Base-by-base conservation (phyloP, 176 grass and related monocot species). In the Melocanna baccifera region DNA sequence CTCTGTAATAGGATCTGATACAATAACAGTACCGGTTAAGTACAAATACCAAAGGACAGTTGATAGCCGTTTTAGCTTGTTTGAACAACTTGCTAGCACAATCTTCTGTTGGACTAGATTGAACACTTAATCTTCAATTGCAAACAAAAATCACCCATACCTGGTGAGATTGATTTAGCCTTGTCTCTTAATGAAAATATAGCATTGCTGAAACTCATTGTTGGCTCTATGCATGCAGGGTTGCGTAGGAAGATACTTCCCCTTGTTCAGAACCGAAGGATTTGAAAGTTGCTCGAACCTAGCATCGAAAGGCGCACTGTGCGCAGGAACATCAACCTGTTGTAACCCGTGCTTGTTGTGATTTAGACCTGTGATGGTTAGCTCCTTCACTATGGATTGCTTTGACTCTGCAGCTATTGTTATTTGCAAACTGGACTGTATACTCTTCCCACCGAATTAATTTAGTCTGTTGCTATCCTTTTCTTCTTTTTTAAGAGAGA, bases 191-290 rank as follows among this genome's bases (percentile, higher is more conserved):
- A 20, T 74, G 41, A 37, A 16, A 73, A 18, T 50, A 73, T 36
- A 3, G 28, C 2, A 12, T 64, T 40, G 14, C 30, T 52, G 42
- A 52, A 20, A 23, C 71, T 51, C 61, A 51, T 8, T 40, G 2
- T 75, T 66, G 23, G 39, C 53, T 58, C 22, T 80, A 16, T 84
- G 28, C 22, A 10, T 80, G 81, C 87, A 84, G 81, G 68, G 47
- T 53, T 84, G 58, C 74, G 87, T 67, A 29, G 67, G 48, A 79
- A 37, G 34, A 79, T 79, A 30, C 56, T 64, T 40, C 5, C 34
- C 37, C 67, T 19, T 29, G 67, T 0, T 70, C 0, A 20, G 61
- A 71, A 57, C 45, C 56, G 15, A 71, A 46, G 26, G 47, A 79
- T 64, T 36, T 28, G 65, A 36, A 72, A 45, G 29, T 12, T 73